Percentiles rank a stretch among this genome's conserved stretches.
Evolutionary conservation across 495 filamentous ascomycete genomes (phyloP).

Genomic region (Extremus antarcticus): DNA sequence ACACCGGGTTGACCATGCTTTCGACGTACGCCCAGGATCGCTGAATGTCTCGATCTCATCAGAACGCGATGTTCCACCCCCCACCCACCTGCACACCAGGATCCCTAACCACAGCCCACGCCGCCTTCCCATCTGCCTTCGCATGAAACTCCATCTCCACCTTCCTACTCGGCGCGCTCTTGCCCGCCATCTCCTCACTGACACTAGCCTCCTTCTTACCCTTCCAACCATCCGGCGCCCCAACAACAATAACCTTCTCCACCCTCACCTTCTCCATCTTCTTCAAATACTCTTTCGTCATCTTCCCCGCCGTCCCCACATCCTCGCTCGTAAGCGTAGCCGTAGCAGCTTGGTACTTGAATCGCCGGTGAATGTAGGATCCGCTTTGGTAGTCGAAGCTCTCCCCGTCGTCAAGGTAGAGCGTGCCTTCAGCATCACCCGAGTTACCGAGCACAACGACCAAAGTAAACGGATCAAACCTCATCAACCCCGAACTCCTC

Average conservation of each 20-base stretch:
- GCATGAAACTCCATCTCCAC: conserved; percentile 49
- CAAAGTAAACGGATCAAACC: conserved; percentile 86
- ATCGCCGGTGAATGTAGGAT: conserved; percentile 74
- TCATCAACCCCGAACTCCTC: conserved; percentile 78
- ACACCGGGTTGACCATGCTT: too few relatives aligned
- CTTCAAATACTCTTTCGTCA: conserved; percentile 65
- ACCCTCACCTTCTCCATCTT: conserved; percentile 64
- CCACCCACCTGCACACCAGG: conserved; percentile 65
- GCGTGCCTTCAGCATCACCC: conserved; percentile 62
- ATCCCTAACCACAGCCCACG: conserved; percentile 71
- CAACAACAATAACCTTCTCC: conserved; percentile 73
- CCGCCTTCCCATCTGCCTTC: conserved; percentile 50
- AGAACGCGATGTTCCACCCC: conserved; percentile 71
- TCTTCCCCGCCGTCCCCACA: conserved; percentile 39
- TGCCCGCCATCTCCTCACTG: conserved; percentile 52
- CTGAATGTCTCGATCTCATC: not conserved
- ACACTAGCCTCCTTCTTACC: conserved; percentile 55
- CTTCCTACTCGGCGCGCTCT: conserved; percentile 34
- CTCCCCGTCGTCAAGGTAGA: conserved; percentile 93
- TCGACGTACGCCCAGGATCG: not conserved
- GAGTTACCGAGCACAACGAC: conserved; percentile 63
- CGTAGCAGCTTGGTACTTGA: conserved; percentile 45
- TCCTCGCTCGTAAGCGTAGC: conserved; percentile 45
- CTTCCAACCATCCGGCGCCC: conserved; percentile 63
- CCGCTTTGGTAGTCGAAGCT: conserved; percentile 78